Evolutionary conservation across 495 filamentous ascomycete species (phyloP).

Genomic region (Haplographium delicatum): DNA sequence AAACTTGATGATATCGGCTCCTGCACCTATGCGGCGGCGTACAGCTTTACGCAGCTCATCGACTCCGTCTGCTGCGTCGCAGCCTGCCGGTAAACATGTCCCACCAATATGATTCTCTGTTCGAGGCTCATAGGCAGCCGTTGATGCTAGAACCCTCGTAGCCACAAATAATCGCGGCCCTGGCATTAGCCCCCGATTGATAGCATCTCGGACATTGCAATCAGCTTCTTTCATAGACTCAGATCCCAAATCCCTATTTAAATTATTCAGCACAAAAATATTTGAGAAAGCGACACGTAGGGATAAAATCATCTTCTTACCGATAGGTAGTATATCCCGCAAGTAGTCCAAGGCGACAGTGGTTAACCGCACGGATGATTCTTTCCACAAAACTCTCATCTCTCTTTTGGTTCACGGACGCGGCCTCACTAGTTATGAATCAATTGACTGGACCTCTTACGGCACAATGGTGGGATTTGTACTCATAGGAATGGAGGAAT

Average conservation of each 20-base stretch:
- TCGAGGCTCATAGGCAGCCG: not conserved
- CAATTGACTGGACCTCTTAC: no score
- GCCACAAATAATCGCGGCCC: not conserved
- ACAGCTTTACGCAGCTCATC: not conserved
- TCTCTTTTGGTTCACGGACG: not conserved
- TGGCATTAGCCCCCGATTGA: not conserved
- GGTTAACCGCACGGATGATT: conserved; percentile 42
- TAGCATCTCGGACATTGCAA: conserved; percentile 17
- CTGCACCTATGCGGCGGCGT: not conserved
- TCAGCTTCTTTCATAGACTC: conserved; percentile 44
- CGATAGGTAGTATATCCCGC: conserved; percentile 52
- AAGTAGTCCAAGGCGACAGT: conserved; percentile 41
- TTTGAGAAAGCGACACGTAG: no score
- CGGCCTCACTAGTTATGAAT: conserved; percentile 7
- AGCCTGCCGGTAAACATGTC: not conserved
- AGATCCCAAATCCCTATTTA: conserved; percentile 48
- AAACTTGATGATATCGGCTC: not conserved
- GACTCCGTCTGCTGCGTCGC: not conserved
- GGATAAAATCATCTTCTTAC: no score
- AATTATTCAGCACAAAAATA: no score
- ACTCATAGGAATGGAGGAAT: conserved; percentile 44
- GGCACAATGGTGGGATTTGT: no score
- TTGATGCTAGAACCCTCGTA: not conserved
- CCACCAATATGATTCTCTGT: not conserved
- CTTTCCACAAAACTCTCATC: not conserved